These are phyloP conservation scores for Backusella australiensis DNA, from an alignment of 192 early-diverging fungal species.

Conservation along the genomic window DNA sequence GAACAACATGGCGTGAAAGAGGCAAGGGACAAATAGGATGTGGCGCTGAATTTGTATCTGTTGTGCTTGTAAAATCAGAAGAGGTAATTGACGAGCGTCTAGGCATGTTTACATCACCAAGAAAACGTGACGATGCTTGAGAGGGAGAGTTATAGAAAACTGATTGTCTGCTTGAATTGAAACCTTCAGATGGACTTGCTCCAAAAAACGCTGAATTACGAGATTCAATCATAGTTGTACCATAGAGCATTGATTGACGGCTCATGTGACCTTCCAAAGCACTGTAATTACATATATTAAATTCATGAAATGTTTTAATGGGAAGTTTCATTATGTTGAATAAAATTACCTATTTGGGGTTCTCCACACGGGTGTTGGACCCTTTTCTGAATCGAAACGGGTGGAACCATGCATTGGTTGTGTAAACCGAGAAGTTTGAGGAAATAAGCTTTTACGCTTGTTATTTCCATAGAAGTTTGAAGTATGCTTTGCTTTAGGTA, in stretches of 20 bases:
- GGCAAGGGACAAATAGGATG: slow-evolving; percentile 26
- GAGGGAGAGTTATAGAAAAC: background rate
- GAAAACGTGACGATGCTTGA: background rate
- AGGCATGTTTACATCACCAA: background rate
- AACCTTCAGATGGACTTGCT: background rate
- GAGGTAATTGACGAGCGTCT: slow-evolving; percentile 3
- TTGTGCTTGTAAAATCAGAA: slow-evolving; percentile 2
- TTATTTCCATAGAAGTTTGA: slow-evolving; percentile 20
- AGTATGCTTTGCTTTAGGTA: background rate
- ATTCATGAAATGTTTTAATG: background rate
- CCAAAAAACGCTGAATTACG: background rate
- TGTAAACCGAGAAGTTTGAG: slow-evolving; percentile 37
- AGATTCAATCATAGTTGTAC: background rate
- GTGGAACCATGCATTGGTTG: background rate
- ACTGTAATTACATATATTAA: slow-evolving; percentile 1
- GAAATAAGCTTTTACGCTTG: slow-evolving; percentile 43
- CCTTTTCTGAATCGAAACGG: background rate
- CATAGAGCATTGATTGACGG: slow-evolving; percentile 10
- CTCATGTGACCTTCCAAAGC: background rate
- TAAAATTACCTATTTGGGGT: background rate
- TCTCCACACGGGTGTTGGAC: background rate
- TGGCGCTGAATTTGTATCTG: background rate
- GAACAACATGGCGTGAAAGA: slow-evolving; percentile 34
- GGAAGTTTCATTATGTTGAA: background rate
- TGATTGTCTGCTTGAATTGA: background rate